These are phyloP conservation scores for Fusarium drepaniforme DNA, from an alignment of 2,329 filamentous ascomycete species.

Conservation along the genomic window DNA sequence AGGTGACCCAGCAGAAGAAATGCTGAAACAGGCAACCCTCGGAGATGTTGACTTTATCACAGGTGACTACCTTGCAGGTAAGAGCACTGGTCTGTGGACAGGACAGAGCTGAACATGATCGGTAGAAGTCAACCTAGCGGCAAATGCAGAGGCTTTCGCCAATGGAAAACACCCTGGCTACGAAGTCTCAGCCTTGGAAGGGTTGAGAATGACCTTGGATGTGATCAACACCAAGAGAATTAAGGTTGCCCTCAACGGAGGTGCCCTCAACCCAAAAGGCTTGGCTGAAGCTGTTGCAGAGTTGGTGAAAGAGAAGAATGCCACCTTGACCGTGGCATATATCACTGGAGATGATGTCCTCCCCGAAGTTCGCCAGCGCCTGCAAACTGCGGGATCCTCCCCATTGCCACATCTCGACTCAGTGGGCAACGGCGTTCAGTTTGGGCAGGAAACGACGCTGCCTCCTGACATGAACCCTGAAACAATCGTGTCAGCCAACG, in stretches of 20 bases:
- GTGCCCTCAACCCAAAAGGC: constrained; percentile 65
- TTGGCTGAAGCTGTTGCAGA: constrained; percentile 53
- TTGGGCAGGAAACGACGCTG: constrained; percentile 17
- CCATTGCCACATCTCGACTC: constrained; percentile 25
- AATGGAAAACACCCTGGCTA: constrained; percentile 34
- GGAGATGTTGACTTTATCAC: constrained; percentile 62
- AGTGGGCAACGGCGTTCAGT: constrained; percentile 17
- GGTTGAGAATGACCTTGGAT: constrained; percentile 41
- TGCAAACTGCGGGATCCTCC: neutral
- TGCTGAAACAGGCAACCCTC: constrained; percentile 46
- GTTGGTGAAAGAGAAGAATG: constrained; percentile 39
- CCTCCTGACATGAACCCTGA: neutral
- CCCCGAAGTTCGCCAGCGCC: constrained; percentile 12
- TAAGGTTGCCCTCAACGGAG: constrained; percentile 68
- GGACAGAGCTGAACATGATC: neutral
- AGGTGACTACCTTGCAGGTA: constrained; percentile 64
- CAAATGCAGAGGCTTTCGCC: constrained; percentile 29
- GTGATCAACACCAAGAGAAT: constrained; percentile 60
- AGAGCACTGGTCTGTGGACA: neutral
- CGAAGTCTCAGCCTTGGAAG: constrained; percentile 37
- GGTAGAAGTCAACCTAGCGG: constrained; percentile 45
- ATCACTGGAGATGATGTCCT: constrained; percentile 54
- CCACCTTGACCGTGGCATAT: constrained; percentile 52
- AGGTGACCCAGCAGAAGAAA: constrained; percentile 33
- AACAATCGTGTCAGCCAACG: constrained; percentile 52